Conservation (phyloP, 352 stramenopile genomes). For the Globisporangium rhizosaccharum region DNA sequence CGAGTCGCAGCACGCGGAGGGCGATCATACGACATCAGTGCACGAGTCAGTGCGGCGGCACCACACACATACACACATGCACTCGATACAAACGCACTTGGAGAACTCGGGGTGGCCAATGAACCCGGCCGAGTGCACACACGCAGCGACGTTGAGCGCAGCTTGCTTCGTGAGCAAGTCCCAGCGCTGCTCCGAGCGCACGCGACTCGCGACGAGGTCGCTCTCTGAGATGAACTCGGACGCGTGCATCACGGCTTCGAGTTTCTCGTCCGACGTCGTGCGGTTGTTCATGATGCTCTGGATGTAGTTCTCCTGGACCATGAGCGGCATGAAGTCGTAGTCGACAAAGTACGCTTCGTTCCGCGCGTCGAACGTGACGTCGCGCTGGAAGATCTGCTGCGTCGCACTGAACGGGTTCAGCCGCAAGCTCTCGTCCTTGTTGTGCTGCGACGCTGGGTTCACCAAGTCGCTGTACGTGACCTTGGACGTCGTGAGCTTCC, state of each 20-base stretch:
- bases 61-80: background rate
- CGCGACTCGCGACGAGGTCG: slow-evolving; percentile 73
- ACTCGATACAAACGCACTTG: slow-evolving; percentile 36
- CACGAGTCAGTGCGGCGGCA: slow-evolving; percentile 47
- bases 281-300: slow-evolving; percentile 78
- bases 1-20: background rate
- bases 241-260: slow-evolving; percentile 83
- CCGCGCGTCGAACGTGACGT: slow-evolving; percentile 71
- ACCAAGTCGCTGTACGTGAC: slow-evolving; percentile 88
- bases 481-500: slow-evolving; percentile 73
- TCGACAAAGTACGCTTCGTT: slow-evolving; percentile 99
- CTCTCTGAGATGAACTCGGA: slow-evolving; percentile 90
- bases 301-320: slow-evolving; percentile 92
- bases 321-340: slow-evolving; percentile 97
- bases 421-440: slow-evolving; percentile 92
- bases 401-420: slow-evolving; percentile 95
- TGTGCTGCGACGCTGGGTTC: slow-evolving; percentile 65
- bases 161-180: slow-evolving; percentile 91
- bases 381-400: slow-evolving; percentile 89
- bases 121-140: slow-evolving; percentile 73
- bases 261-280: slow-evolving; percentile 58
- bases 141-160: slow-evolving; percentile 87
- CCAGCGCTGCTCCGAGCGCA: slow-evolving; percentile 91
- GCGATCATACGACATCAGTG: no score
- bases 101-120: slow-evolving; percentile 89